These are phyloP conservation scores for Aspergillus tamarii DNA, from an alignment of 2,329 filamentous ascomycete genomes.

Conservation along the genomic window DNA sequence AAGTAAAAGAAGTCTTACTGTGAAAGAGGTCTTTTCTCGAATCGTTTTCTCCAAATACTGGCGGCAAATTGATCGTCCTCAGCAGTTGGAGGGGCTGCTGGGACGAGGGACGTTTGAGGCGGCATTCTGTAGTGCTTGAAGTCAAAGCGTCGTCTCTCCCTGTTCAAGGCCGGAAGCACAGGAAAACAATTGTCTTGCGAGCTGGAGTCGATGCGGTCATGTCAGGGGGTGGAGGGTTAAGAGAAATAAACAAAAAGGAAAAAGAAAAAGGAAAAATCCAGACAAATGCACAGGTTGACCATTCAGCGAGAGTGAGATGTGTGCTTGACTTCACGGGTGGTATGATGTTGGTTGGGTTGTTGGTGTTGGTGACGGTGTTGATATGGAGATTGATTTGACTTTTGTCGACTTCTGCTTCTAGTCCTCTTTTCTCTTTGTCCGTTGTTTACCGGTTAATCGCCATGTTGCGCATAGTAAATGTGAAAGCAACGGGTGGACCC, in stretches of 20 bases:
- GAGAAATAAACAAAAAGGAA: slow-evolving; percentile 3
- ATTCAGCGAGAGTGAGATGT: not conserved
- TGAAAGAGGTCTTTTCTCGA: slow-evolving; percentile 33
- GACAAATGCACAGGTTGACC: not conserved
- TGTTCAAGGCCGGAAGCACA: slow-evolving; percentile 19
- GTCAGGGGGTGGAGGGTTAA: slow-evolving; percentile 21
- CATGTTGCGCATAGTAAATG: slow-evolving; percentile 1
- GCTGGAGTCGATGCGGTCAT: slow-evolving; percentile 24
- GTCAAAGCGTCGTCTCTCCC: slow-evolving; percentile 16
- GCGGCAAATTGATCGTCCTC: slow-evolving; percentile 19
- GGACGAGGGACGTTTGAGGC: slow-evolving; percentile 14
- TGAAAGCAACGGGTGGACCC: slow-evolving; percentile 1
- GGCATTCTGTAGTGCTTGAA: slow-evolving; percentile 18
- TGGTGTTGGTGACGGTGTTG: not conserved
- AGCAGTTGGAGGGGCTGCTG: slow-evolving; percentile 13
- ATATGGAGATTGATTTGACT: not conserved
- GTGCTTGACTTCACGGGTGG: not conserved
- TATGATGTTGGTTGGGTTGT: not conserved
- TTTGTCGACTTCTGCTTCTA: not conserved
- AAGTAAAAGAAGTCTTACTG: slow-evolving; percentile 26
- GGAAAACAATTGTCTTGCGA: slow-evolving; percentile 25
- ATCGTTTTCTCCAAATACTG: slow-evolving; percentile 31
- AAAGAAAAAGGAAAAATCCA: slow-evolving; percentile 1
- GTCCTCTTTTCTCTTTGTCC: not conserved
- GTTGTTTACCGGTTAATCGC: not conserved